Evolutionary conservation across 2,329 filamentous ascomycete genomes (phyloP), one percentile per base, ranked within the genome.

Genomic region (Epichloe gansuensis): DNA sequence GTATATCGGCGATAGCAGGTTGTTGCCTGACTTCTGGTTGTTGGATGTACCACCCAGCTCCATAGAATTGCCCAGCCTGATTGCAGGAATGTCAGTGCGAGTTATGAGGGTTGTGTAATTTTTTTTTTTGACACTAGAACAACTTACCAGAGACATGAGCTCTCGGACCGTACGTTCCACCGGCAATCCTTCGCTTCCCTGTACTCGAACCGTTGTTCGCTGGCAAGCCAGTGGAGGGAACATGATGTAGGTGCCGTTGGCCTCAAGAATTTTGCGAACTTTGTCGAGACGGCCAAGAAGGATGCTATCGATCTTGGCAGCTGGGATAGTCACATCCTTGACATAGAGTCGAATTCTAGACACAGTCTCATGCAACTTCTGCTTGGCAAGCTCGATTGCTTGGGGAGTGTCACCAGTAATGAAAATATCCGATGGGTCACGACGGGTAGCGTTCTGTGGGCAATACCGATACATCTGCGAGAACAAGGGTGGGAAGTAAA

Each of bases 401-500:
- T 95, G 86, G 55, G 83, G 81, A 51, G 77, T 88, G 62, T 95
- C 88, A 51, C 93, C 93, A 3, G 93, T 97, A 63, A 98, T 95
- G 69, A 93, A 95, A 56, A 98, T 88, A 64, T 96, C 87, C 64
- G 90, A 84, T 37, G 91, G 86, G 50, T 90, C 88, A 59, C 93
- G 83, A 54, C 88, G 82, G 52, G 82, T 82, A 21, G 90, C 90
- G 58, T 87, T 88, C 7, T 82, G 82, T 1, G 91, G 91, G 51
- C 84, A 88, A 67, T 95, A 98, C 55, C 88, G 86, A 65, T 93
- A 96, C 58, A 96, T 84, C 54, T 86, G 83, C 13, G 91, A 91
- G 66, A 97, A 97, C 1, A 91, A 86, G 7, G 91, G 90, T 31
- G 93, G 93, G 65, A 98, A 97, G 72, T 98, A 98, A 62, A 98